These are phyloP conservation scores for Tolypocladium inflatum DNA, from an alignment of 2,329 filamentous ascomycete species.

Conservation along the genomic window DNA sequence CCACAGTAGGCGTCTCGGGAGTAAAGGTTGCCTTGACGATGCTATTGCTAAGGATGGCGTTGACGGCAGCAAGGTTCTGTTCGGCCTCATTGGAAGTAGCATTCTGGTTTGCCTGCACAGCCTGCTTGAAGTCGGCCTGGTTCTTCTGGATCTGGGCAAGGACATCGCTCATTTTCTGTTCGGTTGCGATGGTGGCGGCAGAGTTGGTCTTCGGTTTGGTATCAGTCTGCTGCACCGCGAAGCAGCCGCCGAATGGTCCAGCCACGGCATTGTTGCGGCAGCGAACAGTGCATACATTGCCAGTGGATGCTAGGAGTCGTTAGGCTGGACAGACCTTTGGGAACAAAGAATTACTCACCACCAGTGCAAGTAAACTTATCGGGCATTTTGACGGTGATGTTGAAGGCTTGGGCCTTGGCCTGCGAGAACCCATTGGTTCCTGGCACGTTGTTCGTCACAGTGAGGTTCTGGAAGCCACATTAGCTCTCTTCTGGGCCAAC, in stretches of 20 bases:
- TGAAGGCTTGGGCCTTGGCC: slow-evolving; percentile 44
- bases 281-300: slow-evolving; percentile 48
- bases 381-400: slow-evolving; percentile 45
- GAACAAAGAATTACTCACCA: slow-evolving; percentile 23
- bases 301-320: slow-evolving; percentile 34
- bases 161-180: slow-evolving; percentile 33
- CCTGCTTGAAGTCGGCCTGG: slow-evolving; percentile 34
- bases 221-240: slow-evolving; percentile 47
- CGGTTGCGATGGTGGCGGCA: slow-evolving; percentile 34
- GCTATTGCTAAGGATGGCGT: slow-evolving; percentile 23
- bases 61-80: slow-evolving; percentile 26
- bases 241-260: slow-evolving; percentile 49
- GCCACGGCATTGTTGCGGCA: slow-evolving; percentile 49
- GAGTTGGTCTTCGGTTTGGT: slow-evolving; percentile 29
- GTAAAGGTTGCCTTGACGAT: slow-evolving; percentile 19
- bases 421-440: slow-evolving; percentile 48
- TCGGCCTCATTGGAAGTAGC: slow-evolving; percentile 19
- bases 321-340: not conserved
- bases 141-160: slow-evolving; percentile 39
- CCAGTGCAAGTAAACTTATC: slow-evolving; percentile 37
- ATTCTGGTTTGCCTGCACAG: slow-evolving; percentile 32
- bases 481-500: not conserved
- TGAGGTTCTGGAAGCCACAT: slow-evolving; percentile 21
- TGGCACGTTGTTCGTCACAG: slow-evolving; percentile 49
- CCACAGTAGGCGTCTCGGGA: slow-evolving; percentile 20